Base-by-base conservation (phyloP, 1,284 basidiomycete genomes). In the Takashimella tepidaria region DNA sequence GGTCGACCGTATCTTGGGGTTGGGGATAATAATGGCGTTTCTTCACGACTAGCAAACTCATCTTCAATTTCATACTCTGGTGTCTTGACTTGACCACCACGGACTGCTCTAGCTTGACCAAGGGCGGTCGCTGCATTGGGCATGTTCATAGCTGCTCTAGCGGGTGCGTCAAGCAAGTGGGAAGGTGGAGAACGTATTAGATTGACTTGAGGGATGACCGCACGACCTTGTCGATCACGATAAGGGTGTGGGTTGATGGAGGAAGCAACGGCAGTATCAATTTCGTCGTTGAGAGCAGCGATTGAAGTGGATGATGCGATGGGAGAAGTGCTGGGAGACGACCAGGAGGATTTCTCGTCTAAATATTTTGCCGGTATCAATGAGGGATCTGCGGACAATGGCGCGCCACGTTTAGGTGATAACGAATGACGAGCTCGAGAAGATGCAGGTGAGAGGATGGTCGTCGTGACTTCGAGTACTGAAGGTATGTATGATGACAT, bases 141-240 rank as follows among this genome's bases (percentile, higher is more conserved):
- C 51, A 74, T 56, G 47, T 60, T 66, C 64, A 73, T 56, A 5
- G 72, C 72, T 31, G 72, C 72, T 55, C 72, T 40, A 3, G 69
- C 70, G 3, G 70, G 69, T 26, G 71, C 71, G 56, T 73, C 71
- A 24, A 73, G 57, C 44, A 70, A 51, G n/a, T 66, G 64, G 16
- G 56, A 60, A 24, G 68, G 68, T 1, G 66, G 65, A 13, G 61
- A 48, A n/a, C 68, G 54, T 5, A 59, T 55, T n/a, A 68, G 50
- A 22, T 57, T 51, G 49, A 62, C 56, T 8, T 46, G 51, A 22
- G 53, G 55, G n/a, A 25, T 13, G n/a, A n/a, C n/a, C n/a, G n/a
- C n/a, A n/a, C n/a, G n/a, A n/a, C n/a, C n/a, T 27, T 8, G 48
- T 16, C 21, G 48, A 40, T 12, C 27, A 8, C 22, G 48, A 41